Base-by-base conservation (phyloP, 371 early-diverging fungal species). In the Mortierella sp. region DNA sequence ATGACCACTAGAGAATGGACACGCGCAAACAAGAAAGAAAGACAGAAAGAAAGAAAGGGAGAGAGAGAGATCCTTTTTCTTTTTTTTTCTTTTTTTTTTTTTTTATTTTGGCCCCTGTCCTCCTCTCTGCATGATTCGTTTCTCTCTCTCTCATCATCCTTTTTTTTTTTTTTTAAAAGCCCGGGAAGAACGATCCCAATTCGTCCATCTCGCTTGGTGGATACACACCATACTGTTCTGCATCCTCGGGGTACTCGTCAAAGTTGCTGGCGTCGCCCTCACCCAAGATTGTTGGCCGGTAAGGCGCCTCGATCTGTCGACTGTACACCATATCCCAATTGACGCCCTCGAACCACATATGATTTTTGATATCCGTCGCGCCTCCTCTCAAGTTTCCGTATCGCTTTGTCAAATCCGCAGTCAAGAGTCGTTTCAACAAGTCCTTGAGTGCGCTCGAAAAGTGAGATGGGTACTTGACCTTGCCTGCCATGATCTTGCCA, bases 181-280 rank as follows among this genome's bases (percentile, higher is more conserved):
- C 74, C 47, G 74, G 74, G 29, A 74, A 74, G 47, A 72, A 77
- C 23, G 68, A 61, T 21, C 77, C 77, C 23, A 77, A 69, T 14
- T 71, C 69, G 58, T 77, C 77, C 1, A 14, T 23, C 45, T 77
- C 77, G 25, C 72, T 55, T 21, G 65, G 47, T 21, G 77, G 73
- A 46, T 73, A 74, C 29, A 69, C 75, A 4, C 91, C 91, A 64
- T 90, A 90, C 48, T 83, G 84, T 67, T 90, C 95, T 30, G 88
- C 84, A 59, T 93, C 91, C 81, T 95, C 98, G 1, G 94, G 94
- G 81, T 98, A 98, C 66, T 86, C 83, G 77, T 97, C 98, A 87
- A 96, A 98, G 86, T 98, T 96, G 81, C 95, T 92, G 12, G 98
- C 92, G 79, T 98, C 99, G 46, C 97, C 97, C 44, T 93, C 96